A percentile compares a stretch with the other conserved stretches of the same genome.
Evolutionary conservation across 1,284 basidiomycete species (phyloP).

Genomic region (Ganoderma boninense): DNA sequence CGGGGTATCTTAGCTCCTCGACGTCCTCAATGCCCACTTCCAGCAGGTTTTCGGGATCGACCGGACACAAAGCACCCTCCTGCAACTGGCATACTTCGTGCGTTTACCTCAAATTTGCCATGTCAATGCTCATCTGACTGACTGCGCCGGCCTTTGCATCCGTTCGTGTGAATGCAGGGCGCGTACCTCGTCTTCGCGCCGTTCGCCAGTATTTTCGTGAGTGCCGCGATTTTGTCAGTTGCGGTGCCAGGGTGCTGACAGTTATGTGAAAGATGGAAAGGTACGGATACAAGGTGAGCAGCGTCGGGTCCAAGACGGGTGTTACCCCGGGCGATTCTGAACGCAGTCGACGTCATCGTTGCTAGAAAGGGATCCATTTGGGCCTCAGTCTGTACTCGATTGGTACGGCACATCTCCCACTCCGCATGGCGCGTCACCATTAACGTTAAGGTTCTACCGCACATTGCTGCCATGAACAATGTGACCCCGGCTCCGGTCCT

Average conservation of each 20-base stretch:
- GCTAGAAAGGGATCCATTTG: conserved; percentile 69
- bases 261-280: conserved; percentile 55
- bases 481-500: neutral
- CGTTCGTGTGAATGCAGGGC: conserved; percentile 46
- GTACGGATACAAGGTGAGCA: conserved; percentile 64
- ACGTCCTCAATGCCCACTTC: conserved; percentile 87
- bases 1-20: conserved; percentile 65
- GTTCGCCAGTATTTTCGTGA: conserved; percentile 63
- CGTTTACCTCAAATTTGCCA: conserved; percentile 5
- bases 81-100: conserved; percentile 88
- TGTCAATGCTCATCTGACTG: neutral
- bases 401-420: conserved; percentile 46
- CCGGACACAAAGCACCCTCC: conserved; percentile 82
- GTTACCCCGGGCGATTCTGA: conserved; percentile 1
- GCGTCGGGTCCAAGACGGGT: conserved; percentile 12
- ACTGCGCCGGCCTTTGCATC: neutral
- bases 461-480: conserved; percentile 19
- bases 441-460: neutral
- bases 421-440: conserved; percentile 1
- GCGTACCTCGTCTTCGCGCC: conserved; percentile 76
- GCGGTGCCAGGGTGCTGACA: conserved; percentile 9
- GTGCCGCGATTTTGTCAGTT: conserved; percentile 29
- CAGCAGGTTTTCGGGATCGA: conserved; percentile 76
- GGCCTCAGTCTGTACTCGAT: conserved; percentile 77
- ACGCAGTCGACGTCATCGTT: conserved; percentile 15